These are phyloP conservation scores for Alternaria brassicae DNA, from an alignment of 2,329 filamentous ascomycete genomes.

Conservation along the genomic window DNA sequence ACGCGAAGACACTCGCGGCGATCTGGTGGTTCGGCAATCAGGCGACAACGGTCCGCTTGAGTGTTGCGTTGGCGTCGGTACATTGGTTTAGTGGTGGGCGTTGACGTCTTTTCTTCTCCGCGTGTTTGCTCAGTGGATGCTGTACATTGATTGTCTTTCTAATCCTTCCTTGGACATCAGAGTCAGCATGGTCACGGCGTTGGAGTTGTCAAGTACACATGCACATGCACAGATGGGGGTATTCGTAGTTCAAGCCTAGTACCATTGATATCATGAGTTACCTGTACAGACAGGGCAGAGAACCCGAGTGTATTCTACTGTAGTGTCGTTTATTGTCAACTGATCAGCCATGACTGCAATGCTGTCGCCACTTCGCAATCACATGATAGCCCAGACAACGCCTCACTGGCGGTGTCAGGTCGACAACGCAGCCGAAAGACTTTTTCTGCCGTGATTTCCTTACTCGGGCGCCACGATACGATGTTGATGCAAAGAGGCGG, in stretches of 20 bases:
- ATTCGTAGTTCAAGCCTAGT: not conserved
- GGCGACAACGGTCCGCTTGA: constrained; percentile 13
- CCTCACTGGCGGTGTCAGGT: constrained; percentile 9
- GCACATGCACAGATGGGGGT: not conserved
- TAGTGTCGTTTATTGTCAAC: not conserved
- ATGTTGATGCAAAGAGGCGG: constrained; percentile 10
- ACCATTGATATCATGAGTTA: not conserved
- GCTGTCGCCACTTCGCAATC: not conserved
- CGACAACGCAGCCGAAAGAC: constrained; percentile 5
- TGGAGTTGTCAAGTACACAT: not conserved
- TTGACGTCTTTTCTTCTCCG: not conserved
- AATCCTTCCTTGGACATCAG: not conserved
- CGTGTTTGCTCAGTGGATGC: constrained; percentile 5
- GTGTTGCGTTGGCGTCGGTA: constrained; percentile 3
- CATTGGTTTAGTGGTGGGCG: constrained; percentile 1
- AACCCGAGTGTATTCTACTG: not conserved
- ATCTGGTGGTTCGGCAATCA: constrained; percentile 5
- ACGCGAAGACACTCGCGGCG: constrained; percentile 3
- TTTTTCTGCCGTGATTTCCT: constrained; percentile 5
- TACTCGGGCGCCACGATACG: constrained; percentile 1
- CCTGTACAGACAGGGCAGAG: not conserved
- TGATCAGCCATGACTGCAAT: not conserved
- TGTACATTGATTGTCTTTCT: not conserved
- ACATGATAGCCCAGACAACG: not conserved
- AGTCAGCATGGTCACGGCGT: constrained; percentile 2